Base-by-base conservation (phyloP, 257 asterid species). In the Solanum ossicruentum region DNA sequence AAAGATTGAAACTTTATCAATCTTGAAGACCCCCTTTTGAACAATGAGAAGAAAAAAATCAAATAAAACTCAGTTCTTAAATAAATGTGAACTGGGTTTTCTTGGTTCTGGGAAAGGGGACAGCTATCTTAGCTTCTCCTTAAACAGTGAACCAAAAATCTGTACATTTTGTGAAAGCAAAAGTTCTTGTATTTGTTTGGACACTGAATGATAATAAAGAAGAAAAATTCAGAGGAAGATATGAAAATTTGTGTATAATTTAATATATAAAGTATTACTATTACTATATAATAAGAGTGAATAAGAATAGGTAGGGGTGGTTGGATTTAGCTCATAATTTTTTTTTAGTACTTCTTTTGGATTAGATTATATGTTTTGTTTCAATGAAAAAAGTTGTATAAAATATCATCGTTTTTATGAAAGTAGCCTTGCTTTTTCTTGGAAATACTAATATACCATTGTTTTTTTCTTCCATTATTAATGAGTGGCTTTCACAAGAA, bases 281-380 rank as follows among this genome's bases (percentile, higher is more conserved):
- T 83, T 83, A 65, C 9, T 23, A 60, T 45, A 43, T 57, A 32
- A 60, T n/a, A 21, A 41, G 65, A 86, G 85, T 86, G 86, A 84
- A 71, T 86, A 84, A 88, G 86, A 84, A 71, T 86, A 84, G 88
- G 92, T 91, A 89, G 89, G 81, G 88, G 90, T 88, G 92, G 92
- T 88, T 86, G 70, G 91, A 87, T 84, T 85, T 86, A 26, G 90
- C 87, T 88, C 61, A 82, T 86, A 82, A 69, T 82, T 83, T 65
- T 82, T 82, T 72, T 57, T 13, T 85, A 36, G 55, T 56, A 21
- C 18, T 8, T 65, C 15, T 15, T 51, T 79, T 52, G 11, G 55
- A 26, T 55, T 51, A 51, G n/a, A 60, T 43, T 54, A 52, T 49
- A 23, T 83, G 66, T 23, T 63, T 12, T 81, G 18, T 86, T 32